Percentiles rank a stretch among this genome's conserved stretches.
phyloP scores from a whole-genome alignment of 805 yeast species.

The Alloascoidea hylecoeti region DNA sequence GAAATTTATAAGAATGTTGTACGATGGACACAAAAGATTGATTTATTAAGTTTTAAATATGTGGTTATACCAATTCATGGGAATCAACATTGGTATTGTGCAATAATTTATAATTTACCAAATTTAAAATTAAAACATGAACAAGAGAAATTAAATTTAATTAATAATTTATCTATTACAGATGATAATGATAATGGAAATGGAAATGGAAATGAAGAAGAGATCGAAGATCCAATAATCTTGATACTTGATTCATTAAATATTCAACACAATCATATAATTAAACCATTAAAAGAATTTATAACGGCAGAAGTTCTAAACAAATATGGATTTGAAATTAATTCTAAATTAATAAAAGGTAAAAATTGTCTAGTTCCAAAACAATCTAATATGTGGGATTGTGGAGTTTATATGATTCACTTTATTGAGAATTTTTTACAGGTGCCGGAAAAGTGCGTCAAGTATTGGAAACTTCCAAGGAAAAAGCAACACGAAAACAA shows the following conservation, averaged over 20 bases:
- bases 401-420: conserved; percentile 70
- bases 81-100: conserved; percentile 64
- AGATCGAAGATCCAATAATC: conserved; percentile 18
- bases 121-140: conserved; percentile 8
- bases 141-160: neutral
- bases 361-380: conserved; percentile 42
- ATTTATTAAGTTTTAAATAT: conserved; percentile 34
- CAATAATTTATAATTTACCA: conserved; percentile 35
- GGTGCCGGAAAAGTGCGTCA: conserved; percentile 29
- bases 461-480: no score
- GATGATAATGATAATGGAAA: conserved; percentile 2
- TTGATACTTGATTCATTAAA: conserved; percentile 53
- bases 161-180: conserved; percentile 3
- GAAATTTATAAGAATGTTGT: conserved; percentile 43
- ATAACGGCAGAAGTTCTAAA: conserved; percentile 51
- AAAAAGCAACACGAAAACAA: no score
- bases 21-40: conserved; percentile 52
- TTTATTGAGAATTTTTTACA: conserved; percentile 44
- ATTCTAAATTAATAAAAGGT: conserved; percentile 28
- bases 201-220: conserved; percentile 1
- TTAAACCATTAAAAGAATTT: conserved; percentile 38
- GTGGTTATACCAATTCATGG: conserved; percentile 59
- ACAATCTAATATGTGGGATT: conserved; percentile 69
- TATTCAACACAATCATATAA: conserved; percentile 36
- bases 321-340: conserved; percentile 30